Conservation (phyloP, 352 stramenopile genomes). For the Globisporangium spinosum region DNA sequence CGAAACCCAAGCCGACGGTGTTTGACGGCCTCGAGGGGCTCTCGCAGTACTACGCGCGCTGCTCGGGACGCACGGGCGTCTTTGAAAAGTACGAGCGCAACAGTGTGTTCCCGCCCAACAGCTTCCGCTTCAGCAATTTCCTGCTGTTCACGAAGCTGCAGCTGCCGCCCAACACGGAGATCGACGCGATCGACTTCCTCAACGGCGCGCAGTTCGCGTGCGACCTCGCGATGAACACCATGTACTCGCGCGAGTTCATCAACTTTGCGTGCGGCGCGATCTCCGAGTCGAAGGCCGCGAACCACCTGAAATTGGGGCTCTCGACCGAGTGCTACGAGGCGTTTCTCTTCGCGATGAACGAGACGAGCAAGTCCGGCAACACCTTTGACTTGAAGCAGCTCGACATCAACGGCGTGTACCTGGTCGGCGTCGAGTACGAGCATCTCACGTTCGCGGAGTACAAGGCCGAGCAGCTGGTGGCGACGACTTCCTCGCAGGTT, state of each 20-base stretch:
- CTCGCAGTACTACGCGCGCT: slow-evolving; percentile 12
- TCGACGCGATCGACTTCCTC: slow-evolving; percentile 49
- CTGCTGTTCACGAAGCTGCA: slow-evolving; percentile 47
- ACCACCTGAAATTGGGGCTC: slow-evolving; percentile 21
- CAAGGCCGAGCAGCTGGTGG: slow-evolving; percentile 38
- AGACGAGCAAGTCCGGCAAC: slow-evolving; percentile 46
- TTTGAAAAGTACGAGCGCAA: slow-evolving; percentile 16
- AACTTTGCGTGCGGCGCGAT: slow-evolving; percentile 43
- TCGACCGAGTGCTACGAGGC: slow-evolving; percentile 46
- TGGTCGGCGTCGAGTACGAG: slow-evolving; percentile 43
- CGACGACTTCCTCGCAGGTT: background rate
- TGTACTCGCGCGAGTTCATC: slow-evolving; percentile 55
- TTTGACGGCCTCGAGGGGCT: slow-evolving; percentile 15
- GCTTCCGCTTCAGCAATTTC: slow-evolving; percentile 13
- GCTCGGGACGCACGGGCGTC: background rate
- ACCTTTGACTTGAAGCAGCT: slow-evolving; percentile 43
- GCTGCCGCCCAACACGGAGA: slow-evolving; percentile 40
- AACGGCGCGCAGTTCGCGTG: slow-evolving; percentile 46
- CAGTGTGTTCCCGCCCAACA: slow-evolving; percentile 7
- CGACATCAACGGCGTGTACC: slow-evolving; percentile 48
- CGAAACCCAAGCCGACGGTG: slow-evolving; percentile 10
- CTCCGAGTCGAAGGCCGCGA: slow-evolving; percentile 28
- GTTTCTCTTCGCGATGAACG: slow-evolving; percentile 50
- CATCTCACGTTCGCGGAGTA: slow-evolving; percentile 40
- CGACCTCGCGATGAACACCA: slow-evolving; percentile 43